Conservation (phyloP, 371 early-diverging fungal species). For the Mucor sp. region DNA sequence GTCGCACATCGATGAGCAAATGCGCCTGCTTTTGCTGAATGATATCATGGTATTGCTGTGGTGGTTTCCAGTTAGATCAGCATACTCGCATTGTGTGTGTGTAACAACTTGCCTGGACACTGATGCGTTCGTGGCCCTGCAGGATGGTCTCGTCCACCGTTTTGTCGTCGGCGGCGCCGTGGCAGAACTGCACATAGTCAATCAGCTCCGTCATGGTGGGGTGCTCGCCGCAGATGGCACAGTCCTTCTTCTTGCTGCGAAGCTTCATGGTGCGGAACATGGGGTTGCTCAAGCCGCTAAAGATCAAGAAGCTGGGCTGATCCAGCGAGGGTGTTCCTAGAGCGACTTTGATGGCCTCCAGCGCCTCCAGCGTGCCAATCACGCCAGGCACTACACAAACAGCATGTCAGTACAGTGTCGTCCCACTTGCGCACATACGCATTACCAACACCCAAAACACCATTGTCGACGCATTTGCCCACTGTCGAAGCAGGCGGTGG, state of each 20-base stretch:
- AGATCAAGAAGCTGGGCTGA: slow-evolving; percentile 74
- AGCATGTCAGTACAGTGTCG: too few relatives aligned
- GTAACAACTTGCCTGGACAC: slow-evolving; percentile 21
- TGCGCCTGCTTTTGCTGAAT: slow-evolving; percentile 47
- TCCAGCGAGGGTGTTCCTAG: slow-evolving; percentile 39
- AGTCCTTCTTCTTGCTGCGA: slow-evolving; percentile 67
- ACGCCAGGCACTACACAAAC: slow-evolving; percentile 80
- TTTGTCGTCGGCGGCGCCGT: slow-evolving; percentile 74
- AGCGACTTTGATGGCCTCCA: slow-evolving; percentile 92
- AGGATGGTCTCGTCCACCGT: slow-evolving; percentile 24
- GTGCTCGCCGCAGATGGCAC: slow-evolving; percentile 85
- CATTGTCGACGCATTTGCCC: slow-evolving; percentile 94
- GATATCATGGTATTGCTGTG: slow-evolving; percentile 42
- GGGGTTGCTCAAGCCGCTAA: slow-evolving; percentile 74
- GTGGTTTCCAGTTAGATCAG: background rate
- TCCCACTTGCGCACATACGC: background rate
- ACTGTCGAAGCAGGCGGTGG: slow-evolving; percentile 90
- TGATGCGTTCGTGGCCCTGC: slow-evolving; percentile 30
- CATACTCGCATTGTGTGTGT: background rate
- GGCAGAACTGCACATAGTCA: slow-evolving; percentile 93
- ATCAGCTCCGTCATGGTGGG: slow-evolving; percentile 78
- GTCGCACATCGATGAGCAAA: slow-evolving; percentile 89
- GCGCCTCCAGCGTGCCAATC: slow-evolving; percentile 94
- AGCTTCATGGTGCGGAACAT: slow-evolving; percentile 83
- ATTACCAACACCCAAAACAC: slow-evolving; percentile 93